These are phyloP conservation scores for Mucor plumbeus DNA, from an alignment of 371 early-diverging fungal species.

Conservation along the genomic window DNA sequence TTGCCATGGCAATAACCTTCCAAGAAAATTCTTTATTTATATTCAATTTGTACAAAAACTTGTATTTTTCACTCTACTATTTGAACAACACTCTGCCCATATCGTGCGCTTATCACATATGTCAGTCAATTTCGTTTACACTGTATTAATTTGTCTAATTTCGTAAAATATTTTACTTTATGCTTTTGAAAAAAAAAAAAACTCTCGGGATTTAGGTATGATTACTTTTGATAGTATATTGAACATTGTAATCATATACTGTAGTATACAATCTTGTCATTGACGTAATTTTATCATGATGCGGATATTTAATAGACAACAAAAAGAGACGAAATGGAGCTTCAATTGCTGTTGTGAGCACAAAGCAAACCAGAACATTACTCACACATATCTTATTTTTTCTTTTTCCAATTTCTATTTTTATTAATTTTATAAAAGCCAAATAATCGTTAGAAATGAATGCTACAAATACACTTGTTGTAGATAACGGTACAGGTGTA, in stretches of 20 bases:
- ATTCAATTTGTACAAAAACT: no score
- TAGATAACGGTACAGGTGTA: slow-evolving; percentile 97
- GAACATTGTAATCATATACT: neutral
- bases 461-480: slow-evolving; percentile 82
- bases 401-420: slow-evolving; percentile 5
- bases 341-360: neutral
- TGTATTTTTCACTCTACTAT: no score
- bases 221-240: neutral
- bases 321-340: neutral
- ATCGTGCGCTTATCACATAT: neutral
- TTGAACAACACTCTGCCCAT: no score
- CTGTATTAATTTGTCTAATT: neutral
- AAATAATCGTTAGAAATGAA: slow-evolving; percentile 40
- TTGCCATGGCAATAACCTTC: no score
- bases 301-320: neutral
- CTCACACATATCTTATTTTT: slow-evolving; percentile 11
- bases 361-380: neutral
- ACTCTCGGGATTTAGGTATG: neutral
- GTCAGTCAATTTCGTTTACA: neutral
- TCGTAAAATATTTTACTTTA: neutral
- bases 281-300: slow-evolving; percentile 2
- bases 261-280: neutral
- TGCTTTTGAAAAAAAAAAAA: neutral
- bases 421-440: neutral
- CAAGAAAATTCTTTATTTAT: no score